Conservation (phyloP, 352 stramenopile species). For the Phytophthora colocasiae region DNA sequence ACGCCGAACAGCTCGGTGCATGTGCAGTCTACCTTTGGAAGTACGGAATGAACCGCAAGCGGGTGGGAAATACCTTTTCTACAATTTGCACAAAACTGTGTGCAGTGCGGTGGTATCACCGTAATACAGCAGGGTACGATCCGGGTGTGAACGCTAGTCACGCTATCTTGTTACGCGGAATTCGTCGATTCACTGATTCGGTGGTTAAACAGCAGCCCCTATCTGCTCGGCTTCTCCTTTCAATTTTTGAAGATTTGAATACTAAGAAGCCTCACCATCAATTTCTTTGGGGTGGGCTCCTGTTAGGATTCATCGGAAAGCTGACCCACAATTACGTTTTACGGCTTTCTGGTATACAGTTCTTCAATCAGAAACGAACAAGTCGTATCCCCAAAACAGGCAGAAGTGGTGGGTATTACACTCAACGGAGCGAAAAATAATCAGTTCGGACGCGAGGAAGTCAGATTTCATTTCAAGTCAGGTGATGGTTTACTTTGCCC, state of each 20-base stretch:
- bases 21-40: constrained; percentile 24
- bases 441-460: no score
- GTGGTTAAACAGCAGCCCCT: constrained; percentile 2
- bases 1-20: constrained; percentile 22
- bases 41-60: constrained; percentile 24
- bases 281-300: background rate
- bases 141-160: no score
- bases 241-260: background rate
- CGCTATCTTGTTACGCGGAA: constrained; percentile 14
- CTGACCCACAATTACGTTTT: background rate
- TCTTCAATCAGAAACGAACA: background rate
- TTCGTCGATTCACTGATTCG: constrained; percentile 12
- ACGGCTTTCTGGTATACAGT: background rate
- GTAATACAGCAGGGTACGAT: no score
- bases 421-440: no score
- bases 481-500: no score
- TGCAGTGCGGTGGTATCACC: constrained; percentile 6
- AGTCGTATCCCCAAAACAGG: no score
- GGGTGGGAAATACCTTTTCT: constrained; percentile 8
- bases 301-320: background rate
- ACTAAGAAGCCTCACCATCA: background rate
- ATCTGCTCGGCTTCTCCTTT: background rate
- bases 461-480: no score
- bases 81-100: constrained; percentile 21
- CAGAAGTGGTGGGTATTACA: no score